Percentiles rank a stretch among this genome's conserved stretches.
phyloP scores from a whole-genome alignment of 495 filamentous ascomycete species.

The Chaetomium tenue region DNA sequence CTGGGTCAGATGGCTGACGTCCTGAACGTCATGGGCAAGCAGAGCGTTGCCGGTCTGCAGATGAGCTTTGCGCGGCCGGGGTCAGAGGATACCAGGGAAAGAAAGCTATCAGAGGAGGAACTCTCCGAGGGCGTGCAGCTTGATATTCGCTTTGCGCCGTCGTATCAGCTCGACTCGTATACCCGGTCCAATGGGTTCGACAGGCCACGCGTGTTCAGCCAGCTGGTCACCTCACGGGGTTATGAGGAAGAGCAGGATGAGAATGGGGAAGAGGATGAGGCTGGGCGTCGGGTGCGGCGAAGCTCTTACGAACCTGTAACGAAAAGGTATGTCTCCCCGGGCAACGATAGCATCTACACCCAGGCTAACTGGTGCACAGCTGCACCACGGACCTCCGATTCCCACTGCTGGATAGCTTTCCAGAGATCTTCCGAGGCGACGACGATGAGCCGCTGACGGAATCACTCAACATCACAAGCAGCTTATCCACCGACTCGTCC shows the following conservation, averaged over 20 bases:
- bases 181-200: slow-evolving; percentile 19
- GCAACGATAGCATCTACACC: not conserved
- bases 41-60: slow-evolving; percentile 74
- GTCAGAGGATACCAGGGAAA: not conserved
- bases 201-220: slow-evolving; percentile 33
- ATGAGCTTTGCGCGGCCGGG: slow-evolving; percentile 42
- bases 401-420: slow-evolving; percentile 83
- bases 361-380: slow-evolving; percentile 27
- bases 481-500: slow-evolving; percentile 70
- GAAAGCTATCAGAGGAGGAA: slow-evolving; percentile 26
- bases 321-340: slow-evolving; percentile 24
- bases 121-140: slow-evolving; percentile 27
- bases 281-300: slow-evolving; percentile 18
- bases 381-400: slow-evolving; percentile 59
- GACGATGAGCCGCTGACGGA: slow-evolving; percentile 38
- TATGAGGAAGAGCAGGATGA: slow-evolving; percentile 22
- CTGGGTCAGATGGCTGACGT: slow-evolving; percentile 66
- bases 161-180: slow-evolving; percentile 30
- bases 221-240: slow-evolving; percentile 29
- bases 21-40: slow-evolving; percentile 73
- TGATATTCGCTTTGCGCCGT: slow-evolving; percentile 31
- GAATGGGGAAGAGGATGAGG: slow-evolving; percentile 25
- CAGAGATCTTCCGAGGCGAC: slow-evolving; percentile 56
- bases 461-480: slow-evolving; percentile 58
- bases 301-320: slow-evolving; percentile 30